Evolutionary conservation across 305 asterid species (phyloP), one percentile per base, ranked within the genome.

Genomic region (Ajuga reptans): DNA sequence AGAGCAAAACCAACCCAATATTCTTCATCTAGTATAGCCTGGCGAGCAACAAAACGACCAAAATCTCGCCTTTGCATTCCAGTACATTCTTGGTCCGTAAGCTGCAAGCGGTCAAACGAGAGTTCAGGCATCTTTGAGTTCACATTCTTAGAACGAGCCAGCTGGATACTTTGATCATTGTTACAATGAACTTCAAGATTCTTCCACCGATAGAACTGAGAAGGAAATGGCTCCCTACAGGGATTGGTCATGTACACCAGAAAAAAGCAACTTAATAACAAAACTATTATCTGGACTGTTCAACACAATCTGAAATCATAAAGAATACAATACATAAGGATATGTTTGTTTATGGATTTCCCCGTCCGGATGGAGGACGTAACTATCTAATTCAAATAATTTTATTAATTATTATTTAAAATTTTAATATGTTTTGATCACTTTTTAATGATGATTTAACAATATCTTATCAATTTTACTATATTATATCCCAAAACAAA

Each of bases 1-100:
- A 75, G 70, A 80, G 80, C 7, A 75, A 77, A 79, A 81, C 95
- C 79, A 83, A 91, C 96, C 96, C 97, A 91, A 75, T 85, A 87
- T 81, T 91, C 98, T 84, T 89, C 98, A 84, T 87, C 98, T 68
- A 89, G 79, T 72, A 87, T 50, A 59, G 85, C 95, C 73, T 81
- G 84, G 75, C 98, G 96, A 71, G 91, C 95, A 78, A 86, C 77
- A 75, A 86, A 91, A 58, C 87, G 88, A 14, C 94, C 91, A 81
- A 91, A 91, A 62, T 72, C 78, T 37, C 84, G 80, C 79, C 62
- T 81, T 55, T 73, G 78, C 62, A 77, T 67, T 70, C 86, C 89
- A 64, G 65, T 41, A 79, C 78, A 81, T 65, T 84, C 97, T 61
- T 85, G 77, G 37, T 86, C 96, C 55, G 91, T 82, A 41, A 68